These are phyloP conservation scores for Saccharomyces jurei DNA, from an alignment of 805 yeast genomes.

Conservation along the genomic window DNA sequence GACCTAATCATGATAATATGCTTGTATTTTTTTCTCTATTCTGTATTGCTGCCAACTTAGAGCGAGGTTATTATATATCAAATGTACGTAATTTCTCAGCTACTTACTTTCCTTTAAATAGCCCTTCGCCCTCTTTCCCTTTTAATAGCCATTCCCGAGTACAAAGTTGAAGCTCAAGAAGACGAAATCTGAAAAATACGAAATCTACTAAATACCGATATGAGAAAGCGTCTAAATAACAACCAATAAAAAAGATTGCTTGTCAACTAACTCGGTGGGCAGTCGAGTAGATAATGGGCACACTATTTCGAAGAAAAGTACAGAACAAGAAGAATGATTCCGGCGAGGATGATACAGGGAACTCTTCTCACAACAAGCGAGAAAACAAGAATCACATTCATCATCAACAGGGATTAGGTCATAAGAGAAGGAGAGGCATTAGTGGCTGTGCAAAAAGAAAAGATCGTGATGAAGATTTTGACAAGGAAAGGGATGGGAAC, in stretches of 20 bases:
- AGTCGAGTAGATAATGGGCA: not conserved
- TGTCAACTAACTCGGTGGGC: not conserved
- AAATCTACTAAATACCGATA: not conserved
- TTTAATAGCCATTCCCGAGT: not conserved
- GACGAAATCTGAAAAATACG: not conserved
- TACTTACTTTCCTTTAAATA: not conserved
- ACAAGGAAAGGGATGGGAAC: not conserved
- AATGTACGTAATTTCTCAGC: not conserved
- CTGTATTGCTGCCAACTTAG: not conserved
- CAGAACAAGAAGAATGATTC: not conserved
- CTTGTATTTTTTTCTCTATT: not conserved
- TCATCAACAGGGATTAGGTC: not conserved
- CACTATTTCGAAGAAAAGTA: not conserved
- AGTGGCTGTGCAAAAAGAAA: not conserved
- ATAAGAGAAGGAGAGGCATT: slow-evolving; percentile 4
- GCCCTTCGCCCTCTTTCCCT: not conserved
- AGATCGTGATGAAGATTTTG: slow-evolving; percentile 3
- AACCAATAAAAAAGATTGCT: not conserved
- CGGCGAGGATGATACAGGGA: not conserved
- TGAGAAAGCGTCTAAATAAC: not conserved
- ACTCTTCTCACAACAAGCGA: not conserved
- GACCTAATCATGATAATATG: slow-evolving; percentile 51
- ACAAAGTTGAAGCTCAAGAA: not conserved
- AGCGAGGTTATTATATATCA: not conserved
- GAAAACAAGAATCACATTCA: not conserved